These are phyloP conservation scores for Margaritispora aquatica DNA, from an alignment of 495 filamentous ascomycete species.

Conservation along the genomic window DNA sequence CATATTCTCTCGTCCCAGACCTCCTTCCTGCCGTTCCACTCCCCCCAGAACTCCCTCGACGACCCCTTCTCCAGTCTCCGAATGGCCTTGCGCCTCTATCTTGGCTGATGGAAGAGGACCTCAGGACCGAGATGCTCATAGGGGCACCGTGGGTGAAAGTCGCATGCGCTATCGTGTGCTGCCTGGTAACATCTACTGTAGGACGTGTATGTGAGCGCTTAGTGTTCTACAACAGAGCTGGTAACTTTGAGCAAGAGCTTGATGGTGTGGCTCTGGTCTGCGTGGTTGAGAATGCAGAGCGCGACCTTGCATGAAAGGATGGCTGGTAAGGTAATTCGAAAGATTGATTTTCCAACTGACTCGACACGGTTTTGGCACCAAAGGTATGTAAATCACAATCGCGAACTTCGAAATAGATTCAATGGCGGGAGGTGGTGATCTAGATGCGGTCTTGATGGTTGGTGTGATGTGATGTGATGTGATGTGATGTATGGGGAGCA, in stretches of 20 bases:
- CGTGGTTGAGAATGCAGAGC: conserved; percentile 18
- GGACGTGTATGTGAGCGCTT: background rate
- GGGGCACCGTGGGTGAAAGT: conserved; percentile 8
- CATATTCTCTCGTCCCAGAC: conserved; percentile 23
- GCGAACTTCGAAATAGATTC: background rate
- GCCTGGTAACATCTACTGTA: conserved; percentile 12
- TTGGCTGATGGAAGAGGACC: conserved; percentile 19
- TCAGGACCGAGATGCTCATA: background rate
- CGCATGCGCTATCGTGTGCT: conserved; percentile 23
- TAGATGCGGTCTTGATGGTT: background rate
- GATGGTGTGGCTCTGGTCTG: conserved; percentile 9
- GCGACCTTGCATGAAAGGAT: conserved; percentile 23
- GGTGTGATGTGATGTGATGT: too few relatives aligned
- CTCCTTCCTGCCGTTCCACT: conserved; percentile 14
- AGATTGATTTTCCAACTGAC: too few relatives aligned
- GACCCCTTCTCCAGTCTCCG: conserved; percentile 13
- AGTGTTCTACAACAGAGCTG: background rate
- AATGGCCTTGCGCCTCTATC: conserved; percentile 26
- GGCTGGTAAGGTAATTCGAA: too few relatives aligned
- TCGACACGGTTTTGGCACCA: too few relatives aligned
- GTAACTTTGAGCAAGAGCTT: background rate
- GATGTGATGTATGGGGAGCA: background rate
- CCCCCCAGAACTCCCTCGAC: conserved; percentile 15
- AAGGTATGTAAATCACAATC: background rate
- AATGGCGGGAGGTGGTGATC: background rate